phyloP scores from a whole-genome alignment of 1,284 basidiomycete species.

The Papiliotrema laurentii region DNA sequence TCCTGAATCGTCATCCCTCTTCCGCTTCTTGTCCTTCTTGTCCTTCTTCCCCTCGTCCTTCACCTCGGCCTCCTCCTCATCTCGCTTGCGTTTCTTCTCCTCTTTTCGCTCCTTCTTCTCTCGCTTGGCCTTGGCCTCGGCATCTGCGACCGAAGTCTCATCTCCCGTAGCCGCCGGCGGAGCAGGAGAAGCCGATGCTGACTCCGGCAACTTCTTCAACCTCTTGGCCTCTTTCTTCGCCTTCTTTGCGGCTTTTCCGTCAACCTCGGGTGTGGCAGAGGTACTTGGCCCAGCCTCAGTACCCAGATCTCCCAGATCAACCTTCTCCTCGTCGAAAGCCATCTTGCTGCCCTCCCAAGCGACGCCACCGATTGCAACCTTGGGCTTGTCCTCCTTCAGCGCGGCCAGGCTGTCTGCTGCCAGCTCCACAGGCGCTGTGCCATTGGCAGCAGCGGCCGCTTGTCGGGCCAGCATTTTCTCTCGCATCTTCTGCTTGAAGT shows the following conservation, averaged over 20 bases:
- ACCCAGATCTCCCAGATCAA: conserved; percentile 7
- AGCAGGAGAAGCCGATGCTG: background rate
- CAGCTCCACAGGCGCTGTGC: conserved; percentile 11
- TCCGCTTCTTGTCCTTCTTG: conserved; percentile 12
- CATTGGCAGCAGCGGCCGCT: conserved; percentile 8
- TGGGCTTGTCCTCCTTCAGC: conserved; percentile 20
- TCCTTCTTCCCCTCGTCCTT: conserved; percentile 6
- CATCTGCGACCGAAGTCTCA: background rate
- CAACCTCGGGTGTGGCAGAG: conserved; percentile 1
- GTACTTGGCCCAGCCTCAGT: background rate
- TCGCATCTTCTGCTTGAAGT: conserved; percentile 46
- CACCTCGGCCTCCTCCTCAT: conserved; percentile 2
- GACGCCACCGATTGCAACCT: conserved; percentile 26
- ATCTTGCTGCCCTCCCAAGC: conserved; percentile 38
- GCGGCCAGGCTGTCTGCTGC: conserved; percentile 22
- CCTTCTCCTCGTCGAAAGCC: conserved; percentile 24
- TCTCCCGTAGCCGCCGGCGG: background rate
- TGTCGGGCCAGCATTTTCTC: conserved; percentile 40
- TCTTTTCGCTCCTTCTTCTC: conserved; percentile 13
- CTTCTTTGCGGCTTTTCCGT: conserved; percentile 11
- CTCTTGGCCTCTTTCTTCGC: conserved; percentile 18
- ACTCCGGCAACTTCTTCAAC: conserved; percentile 11
- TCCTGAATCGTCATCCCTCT: conserved; percentile 3
- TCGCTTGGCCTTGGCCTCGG: conserved; percentile 7
- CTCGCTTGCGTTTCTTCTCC: conserved; percentile 12